Conservation (phyloP, 2,329 filamentous ascomycete genomes). For the Dothiorella sarmentorum region DNA sequence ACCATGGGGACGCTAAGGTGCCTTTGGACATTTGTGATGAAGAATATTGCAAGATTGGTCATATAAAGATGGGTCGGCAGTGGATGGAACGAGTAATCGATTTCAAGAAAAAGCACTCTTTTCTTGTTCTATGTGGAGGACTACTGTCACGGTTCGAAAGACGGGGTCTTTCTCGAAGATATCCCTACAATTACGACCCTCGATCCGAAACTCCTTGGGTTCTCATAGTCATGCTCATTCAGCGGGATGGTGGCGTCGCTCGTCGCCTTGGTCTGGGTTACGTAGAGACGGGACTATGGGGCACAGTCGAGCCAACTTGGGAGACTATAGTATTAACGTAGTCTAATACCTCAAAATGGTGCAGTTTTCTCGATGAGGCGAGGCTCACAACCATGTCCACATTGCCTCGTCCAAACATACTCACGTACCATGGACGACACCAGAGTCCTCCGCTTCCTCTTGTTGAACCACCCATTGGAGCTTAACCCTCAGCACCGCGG, state of each 20-base stretch:
- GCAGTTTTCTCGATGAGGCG: too few species aligned
- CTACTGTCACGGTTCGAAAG: background rate
- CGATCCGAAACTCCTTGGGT: background rate
- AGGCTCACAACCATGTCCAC: too few species aligned
- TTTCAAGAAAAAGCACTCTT: background rate
- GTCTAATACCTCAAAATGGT: too few species aligned
- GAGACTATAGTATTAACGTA: background rate
- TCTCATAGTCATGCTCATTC: background rate
- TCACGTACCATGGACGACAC: too few species aligned
- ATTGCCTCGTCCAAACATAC: too few species aligned
- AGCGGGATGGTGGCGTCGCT: background rate
- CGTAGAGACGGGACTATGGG: background rate
- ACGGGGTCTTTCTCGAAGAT: fast-evolving
- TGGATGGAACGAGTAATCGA: background rate
- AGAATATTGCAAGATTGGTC: background rate
- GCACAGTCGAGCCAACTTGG: background rate
- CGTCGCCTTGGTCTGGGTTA: background rate
- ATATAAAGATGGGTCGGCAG: background rate
- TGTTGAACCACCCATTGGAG: too few species aligned
- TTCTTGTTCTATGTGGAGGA: background rate
- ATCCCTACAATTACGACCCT: too few species aligned
- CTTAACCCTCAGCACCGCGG: too few species aligned
- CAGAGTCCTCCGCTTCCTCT: too few species aligned
- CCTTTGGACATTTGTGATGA: background rate
- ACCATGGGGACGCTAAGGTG: background rate